Conservation (phyloP, 768 basidiomycete species). For the Cystofilobasidium capitatum region DNA sequence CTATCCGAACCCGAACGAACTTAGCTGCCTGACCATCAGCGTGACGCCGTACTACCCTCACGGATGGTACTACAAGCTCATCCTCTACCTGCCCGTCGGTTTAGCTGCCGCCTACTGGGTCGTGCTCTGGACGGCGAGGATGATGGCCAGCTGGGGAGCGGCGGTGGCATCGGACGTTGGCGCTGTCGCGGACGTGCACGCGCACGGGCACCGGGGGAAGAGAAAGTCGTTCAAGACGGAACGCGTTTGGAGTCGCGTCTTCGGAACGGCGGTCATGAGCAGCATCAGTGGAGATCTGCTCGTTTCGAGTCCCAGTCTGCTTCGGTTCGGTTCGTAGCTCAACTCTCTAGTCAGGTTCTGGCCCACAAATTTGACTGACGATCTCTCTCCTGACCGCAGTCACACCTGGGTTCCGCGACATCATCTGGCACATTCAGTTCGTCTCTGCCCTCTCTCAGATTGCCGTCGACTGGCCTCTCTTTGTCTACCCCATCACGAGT, state of each 20-base stretch:
- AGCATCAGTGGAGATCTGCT: slow-evolving; percentile 86
- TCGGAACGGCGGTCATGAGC: slow-evolving; percentile 80
- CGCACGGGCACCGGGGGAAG: slow-evolving; percentile 25
- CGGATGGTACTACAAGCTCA: slow-evolving; percentile 43
- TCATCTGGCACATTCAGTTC: slow-evolving; percentile 90
- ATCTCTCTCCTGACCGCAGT: slow-evolving; percentile 44
- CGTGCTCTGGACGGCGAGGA: slow-evolving; percentile 49
- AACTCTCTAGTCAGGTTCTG: not conserved
- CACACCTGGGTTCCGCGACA: slow-evolving; percentile 83
- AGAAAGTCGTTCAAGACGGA: slow-evolving; percentile 29
- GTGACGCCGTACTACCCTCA: slow-evolving; percentile 54
- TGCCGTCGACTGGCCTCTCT: slow-evolving; percentile 82
- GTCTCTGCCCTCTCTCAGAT: slow-evolving; percentile 67
- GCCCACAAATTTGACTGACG: slow-evolving; percentile 1
- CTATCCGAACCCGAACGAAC: slow-evolving; percentile 52
- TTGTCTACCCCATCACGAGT: slow-evolving; percentile 73
- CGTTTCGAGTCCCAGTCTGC: slow-evolving; percentile 69
- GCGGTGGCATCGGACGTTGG: slow-evolving; percentile 54
- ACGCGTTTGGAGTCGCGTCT: slow-evolving; percentile 56
- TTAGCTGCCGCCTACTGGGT: slow-evolving; percentile 73
- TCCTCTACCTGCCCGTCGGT: slow-evolving; percentile 51
- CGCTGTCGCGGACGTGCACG: slow-evolving; percentile 48
- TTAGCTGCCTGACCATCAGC: slow-evolving; percentile 68
- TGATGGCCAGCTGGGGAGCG: slow-evolving; percentile 62
- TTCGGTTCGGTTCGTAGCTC: slow-evolving; percentile 68